Percentiles rank a stretch among this genome's conserved stretches.
These are phyloP conservation scores for Clavispora santaluciae DNA, from an alignment of 805 yeast genomes.

Conservation along the genomic window DNA sequence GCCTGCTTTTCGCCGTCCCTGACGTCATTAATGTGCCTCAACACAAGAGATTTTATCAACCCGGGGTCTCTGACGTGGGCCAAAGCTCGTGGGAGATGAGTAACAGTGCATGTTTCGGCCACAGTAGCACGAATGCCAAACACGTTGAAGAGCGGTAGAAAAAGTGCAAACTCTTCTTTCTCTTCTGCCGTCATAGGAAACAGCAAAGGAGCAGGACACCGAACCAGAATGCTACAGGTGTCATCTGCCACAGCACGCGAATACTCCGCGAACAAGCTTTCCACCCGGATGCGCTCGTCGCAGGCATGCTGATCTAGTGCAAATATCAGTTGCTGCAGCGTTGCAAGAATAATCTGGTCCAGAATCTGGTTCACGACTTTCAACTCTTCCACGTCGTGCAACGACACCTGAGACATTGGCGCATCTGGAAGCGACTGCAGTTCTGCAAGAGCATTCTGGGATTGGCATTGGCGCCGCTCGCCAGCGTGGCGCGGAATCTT, in stretches of 20 bases:
- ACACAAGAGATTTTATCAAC: not conserved
- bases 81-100: constrained; percentile 38
- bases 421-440: too few species aligned
- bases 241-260: constrained; percentile 22
- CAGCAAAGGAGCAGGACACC: constrained; percentile 6
- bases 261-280: constrained; percentile 38
- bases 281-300: constrained; percentile 70
- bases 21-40: constrained; percentile 1
- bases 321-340: constrained; percentile 16
- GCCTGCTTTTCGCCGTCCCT: not conserved
- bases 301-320: constrained; percentile 81
- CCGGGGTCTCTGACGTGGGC: not conserved
- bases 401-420: not conserved
- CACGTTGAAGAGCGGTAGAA: constrained; percentile 24
- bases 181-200: constrained; percentile 25
- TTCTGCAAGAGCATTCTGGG: too few species aligned
- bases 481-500: not conserved
- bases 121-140: constrained; percentile 44
- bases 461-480: too few species aligned
- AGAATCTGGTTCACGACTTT: constrained; percentile 56
- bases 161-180: constrained; percentile 11
- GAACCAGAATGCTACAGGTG: constrained; percentile 9
- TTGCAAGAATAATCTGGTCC: constrained; percentile 53
- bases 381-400: not conserved
- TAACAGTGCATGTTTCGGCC: constrained; percentile 18